Base-by-base conservation (phyloP, 148 eudicot species). In the Rhododendron vialii region DNA sequence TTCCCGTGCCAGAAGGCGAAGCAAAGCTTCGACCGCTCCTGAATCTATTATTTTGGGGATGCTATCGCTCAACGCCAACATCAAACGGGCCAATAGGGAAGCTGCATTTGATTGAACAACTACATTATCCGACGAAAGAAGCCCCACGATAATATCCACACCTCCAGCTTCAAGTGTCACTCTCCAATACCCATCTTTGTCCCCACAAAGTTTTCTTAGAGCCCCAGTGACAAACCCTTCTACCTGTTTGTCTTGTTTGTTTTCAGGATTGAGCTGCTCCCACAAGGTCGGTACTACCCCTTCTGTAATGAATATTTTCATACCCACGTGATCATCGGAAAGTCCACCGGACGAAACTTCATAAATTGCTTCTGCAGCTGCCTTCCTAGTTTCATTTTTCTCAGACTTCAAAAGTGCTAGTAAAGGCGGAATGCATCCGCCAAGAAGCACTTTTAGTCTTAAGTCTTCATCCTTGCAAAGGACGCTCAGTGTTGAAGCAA, bases 201-300 rank as follows among this genome's bases (percentile, higher is more conserved):
- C 95, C n/a, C 95, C 93, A 87, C 98, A 93, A 45, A 95, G 93
- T 87, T 95, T 95, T 83, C 95, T 92, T 87, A 95, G 86, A 73
- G 98, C 96, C 87, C 98, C 98, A 24, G 96, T 93, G 81, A 95
- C 92, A 88, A 92, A 95, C 50, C 96, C 94, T 90, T 92, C 96
- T 17, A 95, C 96, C 84, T 92, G 91, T 91, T 90, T 93, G 83
- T 93, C 96, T 84, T 91, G 92, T 86, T 89, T 90, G 55, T 86
- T 90, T 85, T 89, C 89, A 14, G 86, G 79, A 87, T 90, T 89
- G 33, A 95, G 91, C 89, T 93, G 96, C 89, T 92, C 96, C 96
- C 96, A 95, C 73, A 95, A 91, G 51, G 93, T 89, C 6, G 98
- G 95, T 55, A 95, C 98, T 45, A 95, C 98, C 85, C 95, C 95